Evolutionary conservation across 768 basidiomycete species (phyloP).

Genomic region (Lactarius vividus): DNA sequence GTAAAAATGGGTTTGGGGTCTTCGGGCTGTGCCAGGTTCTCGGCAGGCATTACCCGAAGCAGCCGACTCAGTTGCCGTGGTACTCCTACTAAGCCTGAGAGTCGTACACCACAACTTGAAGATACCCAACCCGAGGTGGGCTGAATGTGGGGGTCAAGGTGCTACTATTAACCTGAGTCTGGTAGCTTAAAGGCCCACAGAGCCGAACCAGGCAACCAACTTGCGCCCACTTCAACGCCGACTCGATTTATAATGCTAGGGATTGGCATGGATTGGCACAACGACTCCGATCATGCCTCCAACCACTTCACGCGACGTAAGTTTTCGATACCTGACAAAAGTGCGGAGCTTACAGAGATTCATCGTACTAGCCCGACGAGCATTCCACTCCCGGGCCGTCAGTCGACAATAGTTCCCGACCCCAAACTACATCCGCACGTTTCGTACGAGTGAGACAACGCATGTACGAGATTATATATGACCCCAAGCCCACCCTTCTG

Average conservation of each 20-base stretch:
- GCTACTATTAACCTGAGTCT: too few relatives aligned
- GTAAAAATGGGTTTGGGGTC: too few relatives aligned
- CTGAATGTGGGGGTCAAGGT: too few relatives aligned
- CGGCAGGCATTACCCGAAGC: too few relatives aligned
- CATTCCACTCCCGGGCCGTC: not conserved
- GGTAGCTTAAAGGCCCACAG: too few relatives aligned
- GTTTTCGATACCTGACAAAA: not conserved
- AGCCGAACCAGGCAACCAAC: not conserved
- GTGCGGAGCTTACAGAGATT: not conserved
- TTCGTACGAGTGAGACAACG: not conserved
- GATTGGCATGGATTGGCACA: not conserved
- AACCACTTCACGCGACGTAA: not conserved
- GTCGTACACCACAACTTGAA: too few relatives aligned
- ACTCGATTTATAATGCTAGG: not conserved
- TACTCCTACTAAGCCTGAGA: too few relatives aligned
- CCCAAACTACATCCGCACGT: not conserved
- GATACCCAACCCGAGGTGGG: too few relatives aligned
- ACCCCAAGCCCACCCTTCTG: conserved; percentile 1
- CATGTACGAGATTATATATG: not conserved
- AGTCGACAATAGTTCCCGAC: not conserved
- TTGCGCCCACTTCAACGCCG: not conserved
- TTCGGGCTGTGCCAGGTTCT: too few relatives aligned
- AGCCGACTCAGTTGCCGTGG: too few relatives aligned
- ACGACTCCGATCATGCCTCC: conserved; percentile 4
- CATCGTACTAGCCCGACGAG: not conserved